Conservation (phyloP, 345 rosid genomes). For the Camelina neglecta region DNA sequence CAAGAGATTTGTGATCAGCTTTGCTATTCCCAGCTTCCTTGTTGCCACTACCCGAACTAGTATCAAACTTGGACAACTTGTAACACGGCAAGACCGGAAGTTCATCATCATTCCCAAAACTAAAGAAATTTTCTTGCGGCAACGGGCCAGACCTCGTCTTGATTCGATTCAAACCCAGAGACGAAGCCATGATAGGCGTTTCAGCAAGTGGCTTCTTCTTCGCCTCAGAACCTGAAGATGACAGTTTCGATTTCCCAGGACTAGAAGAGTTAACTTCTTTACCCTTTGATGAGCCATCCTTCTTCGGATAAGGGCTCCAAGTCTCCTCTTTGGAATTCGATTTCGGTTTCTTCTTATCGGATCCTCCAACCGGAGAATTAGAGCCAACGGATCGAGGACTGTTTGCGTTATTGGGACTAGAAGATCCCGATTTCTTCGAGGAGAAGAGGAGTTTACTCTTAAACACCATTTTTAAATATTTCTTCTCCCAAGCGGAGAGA, state of each 20-base stretch:
- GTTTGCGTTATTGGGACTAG: slow-evolving; percentile 60
- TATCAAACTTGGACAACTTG: not conserved
- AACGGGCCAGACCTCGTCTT: slow-evolving; percentile 87
- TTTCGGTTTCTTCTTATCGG: slow-evolving; percentile 74
- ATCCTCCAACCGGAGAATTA: slow-evolving; percentile 64
- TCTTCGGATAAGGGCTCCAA: slow-evolving; percentile 44
- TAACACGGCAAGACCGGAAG: slow-evolving; percentile 23
- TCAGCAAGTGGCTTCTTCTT: slow-evolving; percentile 40
- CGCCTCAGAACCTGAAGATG: slow-evolving; percentile 34
- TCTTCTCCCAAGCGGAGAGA: not conserved
- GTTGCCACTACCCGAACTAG: slow-evolving; percentile 42
- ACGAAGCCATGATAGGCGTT: slow-evolving; percentile 67
- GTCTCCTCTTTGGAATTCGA: slow-evolving; percentile 51
- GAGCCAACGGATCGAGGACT: slow-evolving; percentile 76
- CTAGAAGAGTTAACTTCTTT: slow-evolving; percentile 16
- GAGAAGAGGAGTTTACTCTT: slow-evolving; percentile 73
- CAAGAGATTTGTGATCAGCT: slow-evolving; percentile 15
- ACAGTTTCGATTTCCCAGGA: slow-evolving; percentile 36
- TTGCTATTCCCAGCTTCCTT: slow-evolving; percentile 45
- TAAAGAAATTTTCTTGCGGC: slow-evolving; percentile 74
- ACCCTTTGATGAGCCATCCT: slow-evolving; percentile 51
- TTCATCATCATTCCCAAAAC: slow-evolving; percentile 59
- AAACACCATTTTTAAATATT: slow-evolving; percentile 63
- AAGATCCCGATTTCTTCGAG: slow-evolving; percentile 78
- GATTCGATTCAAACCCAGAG: slow-evolving; percentile 71